Percentiles rank a stretch among this genome's conserved stretches.
Conservation (phyloP, 176 grass and related monocot species). For the Saccharum officinarum region DNA sequence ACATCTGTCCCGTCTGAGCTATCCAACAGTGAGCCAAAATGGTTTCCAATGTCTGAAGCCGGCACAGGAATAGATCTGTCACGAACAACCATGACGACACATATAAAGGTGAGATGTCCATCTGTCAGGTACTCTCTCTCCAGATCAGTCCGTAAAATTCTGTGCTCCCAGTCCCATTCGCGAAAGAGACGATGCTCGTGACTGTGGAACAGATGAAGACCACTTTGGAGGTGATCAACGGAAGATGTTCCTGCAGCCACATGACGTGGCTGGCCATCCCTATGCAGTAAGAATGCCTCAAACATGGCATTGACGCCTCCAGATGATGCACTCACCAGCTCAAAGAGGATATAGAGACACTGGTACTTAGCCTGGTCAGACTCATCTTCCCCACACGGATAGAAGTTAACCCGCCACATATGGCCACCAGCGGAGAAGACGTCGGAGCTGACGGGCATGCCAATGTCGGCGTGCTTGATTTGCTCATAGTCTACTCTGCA, state of each 20-base stretch:
- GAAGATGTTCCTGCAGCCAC: not conserved
- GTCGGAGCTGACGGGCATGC: not conserved
- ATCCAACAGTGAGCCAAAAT: not conserved
- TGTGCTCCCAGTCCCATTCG: not conserved
- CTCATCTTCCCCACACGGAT: not conserved
- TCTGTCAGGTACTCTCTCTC: conserved; percentile 25
- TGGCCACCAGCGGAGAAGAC: conserved; percentile 31
- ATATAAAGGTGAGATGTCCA: conserved; percentile 19
- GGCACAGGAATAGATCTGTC: conserved; percentile 3
- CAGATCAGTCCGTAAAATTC: not conserved
- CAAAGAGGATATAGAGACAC: conserved; percentile 7
- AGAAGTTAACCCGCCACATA: conserved; percentile 25
- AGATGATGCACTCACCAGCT: not conserved
- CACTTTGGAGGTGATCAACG: no score
- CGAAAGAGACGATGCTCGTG: no score
- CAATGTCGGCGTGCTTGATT: not conserved
- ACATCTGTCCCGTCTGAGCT: not conserved
- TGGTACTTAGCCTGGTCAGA: not conserved
- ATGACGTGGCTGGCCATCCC: not conserved
- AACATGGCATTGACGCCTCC: conserved; percentile 1
- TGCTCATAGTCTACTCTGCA: conserved; percentile 24
- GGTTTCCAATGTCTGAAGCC: not conserved
- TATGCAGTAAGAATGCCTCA: conserved; percentile 8
- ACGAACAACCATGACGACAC: not conserved
- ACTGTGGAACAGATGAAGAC: not conserved